Evolutionary conservation across 1,139 yeast species (phyloP), one percentile per base, ranked within the genome.

Genomic region (Nakaseomyces delphensis): DNA sequence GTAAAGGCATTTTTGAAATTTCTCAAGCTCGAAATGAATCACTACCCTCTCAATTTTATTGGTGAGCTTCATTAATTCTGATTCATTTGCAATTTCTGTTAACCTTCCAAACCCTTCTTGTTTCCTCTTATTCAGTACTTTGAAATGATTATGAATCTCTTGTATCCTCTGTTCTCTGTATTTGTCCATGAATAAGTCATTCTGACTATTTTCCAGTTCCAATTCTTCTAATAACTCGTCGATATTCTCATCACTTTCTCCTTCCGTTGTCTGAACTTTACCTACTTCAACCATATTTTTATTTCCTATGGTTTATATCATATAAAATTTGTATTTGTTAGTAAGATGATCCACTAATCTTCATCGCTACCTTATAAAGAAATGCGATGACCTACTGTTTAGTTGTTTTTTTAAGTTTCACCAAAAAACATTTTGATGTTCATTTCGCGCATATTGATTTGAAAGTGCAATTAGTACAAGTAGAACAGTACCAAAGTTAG

Each of bases 101-200:
- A 77, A 60, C 25, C 57, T 52, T 4, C 79, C 79, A 45, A 69
- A 64, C 2, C 67, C 70, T 5, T 64, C 68, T 24, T 62, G 63
- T 14, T 46, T 43, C 44, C 64, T 63, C 38, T 64, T 62, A 20
- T 68, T 68, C 24, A 62, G 74, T 54, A 45, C 58, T 52, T 55
- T 65, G 59, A 62, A 55, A 74, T 56, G 70, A 49, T 46, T 67
- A 48, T 60, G 74, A 69, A 89, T 69, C 39, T 81, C 76, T 20
- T 69, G 62, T 43, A 83, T 69, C 56, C 93, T 93, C 33, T 69
- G 65, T 53, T 79, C 75, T 53, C 96, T 70, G 61, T 87, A 87
- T 23, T 76, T 80, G 10, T 39, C 38, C 56, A 84, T 83, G 44
- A 85, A 67, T 51, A 83, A 33, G 25, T 45, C 39, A 19, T 46